phyloP scores from a whole-genome alignment of 306 rosid genomes.

The Fragaria nilgerrensis region DNA sequence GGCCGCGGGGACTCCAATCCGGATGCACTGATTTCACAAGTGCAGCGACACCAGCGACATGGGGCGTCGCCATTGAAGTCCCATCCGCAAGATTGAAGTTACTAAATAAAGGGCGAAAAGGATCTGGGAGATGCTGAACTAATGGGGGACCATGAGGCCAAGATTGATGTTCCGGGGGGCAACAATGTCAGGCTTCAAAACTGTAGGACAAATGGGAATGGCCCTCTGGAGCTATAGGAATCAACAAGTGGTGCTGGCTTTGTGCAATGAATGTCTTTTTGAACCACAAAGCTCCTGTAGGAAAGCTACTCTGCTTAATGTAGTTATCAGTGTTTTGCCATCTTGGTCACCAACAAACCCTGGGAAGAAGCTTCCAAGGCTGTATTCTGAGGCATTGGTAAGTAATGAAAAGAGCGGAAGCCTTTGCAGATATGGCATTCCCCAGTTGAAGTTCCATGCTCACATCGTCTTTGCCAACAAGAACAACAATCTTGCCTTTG shows the following conservation, averaged over 20 bases:
- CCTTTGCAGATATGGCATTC: constrained; percentile 3
- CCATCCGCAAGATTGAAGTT: not conserved
- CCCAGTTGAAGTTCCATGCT: constrained; percentile 2
- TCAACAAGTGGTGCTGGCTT: constrained; percentile 22
- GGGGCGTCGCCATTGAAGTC: constrained; percentile 22
- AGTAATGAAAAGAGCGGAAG: constrained; percentile 8
- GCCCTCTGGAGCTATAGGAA: constrained; percentile 19
- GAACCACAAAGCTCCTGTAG: constrained; percentile 13
- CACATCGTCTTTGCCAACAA: constrained; percentile 17
- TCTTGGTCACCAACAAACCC: constrained; percentile 10
- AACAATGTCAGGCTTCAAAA: constrained; percentile 17
- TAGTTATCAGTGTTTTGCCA: constrained; percentile 15
- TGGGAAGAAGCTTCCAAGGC: not conserved
- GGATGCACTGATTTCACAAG: constrained; percentile 14
- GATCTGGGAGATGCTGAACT: not conserved
- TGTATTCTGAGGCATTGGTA: not conserved
- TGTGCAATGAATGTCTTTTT: not conserved
- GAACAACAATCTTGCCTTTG: constrained; percentile 13
- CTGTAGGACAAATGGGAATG: constrained; percentile 11
- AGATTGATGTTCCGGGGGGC: constrained; percentile 16
- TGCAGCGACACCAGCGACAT: constrained; percentile 23
- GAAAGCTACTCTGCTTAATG: not conserved
- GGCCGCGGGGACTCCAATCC: constrained; percentile 17
- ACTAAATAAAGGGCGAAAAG: not conserved
- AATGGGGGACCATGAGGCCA: constrained; percentile 14